A percentile compares a stretch with the other conserved stretches of the same genome.
Evolutionary conservation across 768 basidiomycete genomes (phyloP).

Genomic region (Suillus decipiens): DNA sequence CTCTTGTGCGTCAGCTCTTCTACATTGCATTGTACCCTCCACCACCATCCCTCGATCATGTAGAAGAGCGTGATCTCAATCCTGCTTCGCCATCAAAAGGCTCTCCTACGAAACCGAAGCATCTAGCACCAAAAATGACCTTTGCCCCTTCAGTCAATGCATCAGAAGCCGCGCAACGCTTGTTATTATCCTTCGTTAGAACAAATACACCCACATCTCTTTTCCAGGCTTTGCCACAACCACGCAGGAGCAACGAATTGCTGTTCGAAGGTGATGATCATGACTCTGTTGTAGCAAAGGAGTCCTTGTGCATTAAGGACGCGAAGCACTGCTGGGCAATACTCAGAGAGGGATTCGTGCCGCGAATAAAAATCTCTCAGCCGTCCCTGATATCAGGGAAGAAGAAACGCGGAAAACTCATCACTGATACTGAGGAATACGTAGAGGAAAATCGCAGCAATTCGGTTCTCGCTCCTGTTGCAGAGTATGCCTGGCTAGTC

Average conservation of each 20-base stretch:
- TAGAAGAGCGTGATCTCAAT: constrained; percentile 22
- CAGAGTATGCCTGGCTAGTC: constrained; percentile 66
- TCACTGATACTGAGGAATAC: constrained; percentile 28
- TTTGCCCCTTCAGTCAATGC: constrained; percentile 47
- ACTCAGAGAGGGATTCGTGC: constrained; percentile 54
- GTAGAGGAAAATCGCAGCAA: constrained; percentile 23
- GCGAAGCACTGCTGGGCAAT: constrained; percentile 65
- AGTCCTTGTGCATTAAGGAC: constrained; percentile 53
- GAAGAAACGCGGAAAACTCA: constrained; percentile 35
- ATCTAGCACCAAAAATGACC: constrained; percentile 40
- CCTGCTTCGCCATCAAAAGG: constrained; percentile 37
- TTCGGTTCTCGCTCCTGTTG: constrained; percentile 40
- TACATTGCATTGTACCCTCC: constrained; percentile 71
- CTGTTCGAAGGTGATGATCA: constrained; percentile 30
- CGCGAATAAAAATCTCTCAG: constrained; percentile 29
- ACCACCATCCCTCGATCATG: constrained; percentile 19
- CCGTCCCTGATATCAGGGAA: constrained; percentile 18
- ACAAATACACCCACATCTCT: constrained; percentile 60
- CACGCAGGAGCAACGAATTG: constrained; percentile 28
- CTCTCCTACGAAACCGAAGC: constrained; percentile 53
- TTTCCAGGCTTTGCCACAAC: constrained; percentile 56
- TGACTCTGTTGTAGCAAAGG: constrained; percentile 59
- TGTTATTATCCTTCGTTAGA: constrained; percentile 54
- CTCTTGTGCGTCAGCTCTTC: constrained; percentile 66
- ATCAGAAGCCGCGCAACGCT: constrained; percentile 50